A percentile compares a stretch with the other conserved stretches of the same genome.
Conservation (phyloP, 257 asterid genomes). For the Craterostigma plantagineum region DNA sequence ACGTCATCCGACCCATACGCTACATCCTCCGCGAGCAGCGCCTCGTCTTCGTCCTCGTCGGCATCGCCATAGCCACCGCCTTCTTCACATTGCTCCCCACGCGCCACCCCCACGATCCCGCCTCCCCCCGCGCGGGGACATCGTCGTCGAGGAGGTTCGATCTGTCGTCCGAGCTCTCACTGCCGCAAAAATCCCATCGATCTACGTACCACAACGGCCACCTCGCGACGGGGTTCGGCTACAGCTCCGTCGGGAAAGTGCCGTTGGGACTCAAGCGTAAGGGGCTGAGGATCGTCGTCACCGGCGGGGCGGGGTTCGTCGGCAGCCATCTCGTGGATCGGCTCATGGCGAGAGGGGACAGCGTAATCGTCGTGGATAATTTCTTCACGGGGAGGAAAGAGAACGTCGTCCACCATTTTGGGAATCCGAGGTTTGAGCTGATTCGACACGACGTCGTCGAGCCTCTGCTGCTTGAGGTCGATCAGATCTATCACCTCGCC, state of each 20-base stretch:
- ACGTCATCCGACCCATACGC: constrained; percentile 21
- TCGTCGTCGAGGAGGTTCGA: constrained; percentile 6
- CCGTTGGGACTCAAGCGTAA: constrained; percentile 64
- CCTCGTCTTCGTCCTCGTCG: constrained; percentile 31
- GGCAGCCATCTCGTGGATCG: constrained; percentile 95
- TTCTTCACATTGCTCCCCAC: constrained; percentile 15
- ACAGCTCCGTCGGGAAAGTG: constrained; percentile 64
- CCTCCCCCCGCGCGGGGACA: background rate
- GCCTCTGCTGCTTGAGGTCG: constrained; percentile 76
- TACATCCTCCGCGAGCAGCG: constrained; percentile 59
- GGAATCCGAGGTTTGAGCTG: constrained; percentile 73
- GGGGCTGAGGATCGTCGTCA: constrained; percentile 66
- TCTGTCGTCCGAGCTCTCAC: constrained; percentile 23
- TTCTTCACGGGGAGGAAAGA: constrained; percentile 91
- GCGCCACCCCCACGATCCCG: too few species aligned
- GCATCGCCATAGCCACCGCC: constrained; percentile 30
- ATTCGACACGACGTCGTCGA: constrained; percentile 98
- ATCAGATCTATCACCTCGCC: constrained; percentile 97
- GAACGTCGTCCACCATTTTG: constrained; percentile 77
- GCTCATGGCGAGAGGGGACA: constrained; percentile 64
- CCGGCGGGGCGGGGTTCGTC: constrained; percentile 96
- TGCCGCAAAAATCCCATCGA: constrained; percentile 12
- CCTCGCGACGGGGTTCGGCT: constrained; percentile 25
- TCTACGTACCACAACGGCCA: constrained; percentile 41
- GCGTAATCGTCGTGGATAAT: constrained; percentile 92